A percentile compares a stretch with the other conserved stretches of the same genome.
Evolutionary conservation across 805 yeast species (phyloP).

Genomic region (Grigorovia yakushimaensis): DNA sequence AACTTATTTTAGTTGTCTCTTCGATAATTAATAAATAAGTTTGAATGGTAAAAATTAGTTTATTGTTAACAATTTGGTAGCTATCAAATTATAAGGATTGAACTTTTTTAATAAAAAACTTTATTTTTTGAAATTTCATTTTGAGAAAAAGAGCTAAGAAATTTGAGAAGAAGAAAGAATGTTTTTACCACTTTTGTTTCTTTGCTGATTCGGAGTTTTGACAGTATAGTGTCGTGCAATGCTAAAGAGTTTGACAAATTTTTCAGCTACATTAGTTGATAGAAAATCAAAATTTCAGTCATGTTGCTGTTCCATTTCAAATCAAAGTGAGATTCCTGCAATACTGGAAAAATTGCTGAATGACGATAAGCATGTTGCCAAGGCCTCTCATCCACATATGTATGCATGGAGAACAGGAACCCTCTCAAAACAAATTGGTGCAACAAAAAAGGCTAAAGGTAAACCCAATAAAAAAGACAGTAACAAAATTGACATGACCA

Average conservation of each 20-base stretch:
- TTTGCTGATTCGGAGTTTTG: neutral
- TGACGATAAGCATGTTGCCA: slow-evolving; percentile 39
- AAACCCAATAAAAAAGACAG: neutral
- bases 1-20: neutral
- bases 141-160: neutral
- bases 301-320: slow-evolving; percentile 36
- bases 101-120: neutral
- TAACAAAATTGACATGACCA: neutral
- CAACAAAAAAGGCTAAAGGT: slow-evolving; percentile 6
- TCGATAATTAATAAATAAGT: neutral
- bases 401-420: slow-evolving; percentile 58
- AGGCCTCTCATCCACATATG: slow-evolving; percentile 66
- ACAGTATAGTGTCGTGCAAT: neutral
- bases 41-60: neutral
- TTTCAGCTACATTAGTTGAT: slow-evolving; percentile 34
- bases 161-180: neutral
- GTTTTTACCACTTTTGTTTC: neutral
- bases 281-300: slow-evolving; percentile 63
- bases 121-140: neutral
- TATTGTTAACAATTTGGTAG: neutral
- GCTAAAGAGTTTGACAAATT: slow-evolving; percentile 28
- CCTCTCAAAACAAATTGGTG: slow-evolving; percentile 2
- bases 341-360: slow-evolving; percentile 35
- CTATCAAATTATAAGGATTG: neutral
- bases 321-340: slow-evolving; percentile 34